Conservation (phyloP, 2,329 filamentous ascomycete species). For the Hypoxylon sp. region DNA sequence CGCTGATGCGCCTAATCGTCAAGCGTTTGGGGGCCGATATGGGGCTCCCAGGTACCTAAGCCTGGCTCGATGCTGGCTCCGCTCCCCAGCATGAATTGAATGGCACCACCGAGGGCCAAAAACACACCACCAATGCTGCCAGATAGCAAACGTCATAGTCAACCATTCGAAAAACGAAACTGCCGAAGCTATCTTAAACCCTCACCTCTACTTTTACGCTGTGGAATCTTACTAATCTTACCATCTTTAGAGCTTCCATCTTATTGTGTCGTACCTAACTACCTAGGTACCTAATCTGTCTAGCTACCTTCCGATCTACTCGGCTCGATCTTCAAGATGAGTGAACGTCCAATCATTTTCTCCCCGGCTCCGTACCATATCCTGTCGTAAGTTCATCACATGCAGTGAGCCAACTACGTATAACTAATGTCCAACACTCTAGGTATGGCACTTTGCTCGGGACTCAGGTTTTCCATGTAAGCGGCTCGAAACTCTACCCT, state of each 20-base stretch:
- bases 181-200: constrained; percentile 9
- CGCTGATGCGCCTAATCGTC: constrained; percentile 29
- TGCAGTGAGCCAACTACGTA: not conserved
- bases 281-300: no score
- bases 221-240: not conserved
- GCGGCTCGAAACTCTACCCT: constrained; percentile 28
- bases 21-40: constrained; percentile 21
- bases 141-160: constrained; percentile 30
- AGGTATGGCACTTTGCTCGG: constrained; percentile 92
- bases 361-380: constrained; percentile 81
- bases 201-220: not conserved
- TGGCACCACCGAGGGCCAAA: constrained; percentile 30
- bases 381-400: constrained; percentile 66
- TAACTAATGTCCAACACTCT: constrained; percentile 38
- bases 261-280: constrained; percentile 9
- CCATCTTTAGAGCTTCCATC: not conserved
- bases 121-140: constrained; percentile 20
- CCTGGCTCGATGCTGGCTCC: not conserved
- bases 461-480: constrained; percentile 85
- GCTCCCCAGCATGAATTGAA: constrained; percentile 12
- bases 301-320: not conserved
- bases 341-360: constrained; percentile 63
- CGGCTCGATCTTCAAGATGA: constrained; percentile 54
- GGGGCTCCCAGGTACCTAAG: constrained; percentile 18
- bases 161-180: constrained; percentile 13